A percentile compares a stretch with the other conserved stretches of the same genome.
phyloP scores from a whole-genome alignment of 2,329 filamentous ascomycete species.

The Pestalotiopsis sp. region DNA sequence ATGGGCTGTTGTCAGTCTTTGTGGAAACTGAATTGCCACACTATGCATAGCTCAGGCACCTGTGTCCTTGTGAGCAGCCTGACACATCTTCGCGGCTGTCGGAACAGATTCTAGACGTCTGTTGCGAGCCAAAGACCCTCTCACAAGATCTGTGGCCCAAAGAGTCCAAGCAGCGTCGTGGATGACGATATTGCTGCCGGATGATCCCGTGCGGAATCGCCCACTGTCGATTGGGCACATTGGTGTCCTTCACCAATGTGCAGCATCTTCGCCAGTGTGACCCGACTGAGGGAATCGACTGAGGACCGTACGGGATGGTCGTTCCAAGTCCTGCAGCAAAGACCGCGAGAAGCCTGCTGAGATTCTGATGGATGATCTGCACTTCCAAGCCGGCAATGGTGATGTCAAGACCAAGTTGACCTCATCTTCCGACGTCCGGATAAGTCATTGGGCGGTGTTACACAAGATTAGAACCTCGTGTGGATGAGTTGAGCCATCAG shows the following conservation, averaged over 20 bases:
- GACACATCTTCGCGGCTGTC: neutral
- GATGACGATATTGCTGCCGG: neutral
- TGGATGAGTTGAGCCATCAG: conserved; percentile 23
- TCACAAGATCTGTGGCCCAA: neutral
- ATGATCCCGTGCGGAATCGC: neutral
- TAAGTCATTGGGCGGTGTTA: neutral
- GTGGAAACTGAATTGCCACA: neutral
- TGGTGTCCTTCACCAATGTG: neutral
- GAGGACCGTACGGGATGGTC: neutral
- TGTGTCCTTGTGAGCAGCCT: neutral
- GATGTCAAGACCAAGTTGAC: neutral
- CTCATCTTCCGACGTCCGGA: neutral
- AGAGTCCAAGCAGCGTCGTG: neutral
- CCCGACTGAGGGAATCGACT: neutral
- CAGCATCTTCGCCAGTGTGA: neutral
- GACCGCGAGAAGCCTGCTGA: conserved; percentile 1
- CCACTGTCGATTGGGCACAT: neutral
- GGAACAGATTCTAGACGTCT: neutral
- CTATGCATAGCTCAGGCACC: neutral
- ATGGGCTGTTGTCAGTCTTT: neutral
- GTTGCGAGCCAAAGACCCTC: neutral
- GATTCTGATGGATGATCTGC: neutral
- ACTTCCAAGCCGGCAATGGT: conserved; percentile 2
- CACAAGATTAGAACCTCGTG: conserved; percentile 3
- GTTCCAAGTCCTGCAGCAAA: conserved; percentile 7